Base-by-base conservation (phyloP, 179 eudicot species). In the Vitellaria paradoxa region DNA sequence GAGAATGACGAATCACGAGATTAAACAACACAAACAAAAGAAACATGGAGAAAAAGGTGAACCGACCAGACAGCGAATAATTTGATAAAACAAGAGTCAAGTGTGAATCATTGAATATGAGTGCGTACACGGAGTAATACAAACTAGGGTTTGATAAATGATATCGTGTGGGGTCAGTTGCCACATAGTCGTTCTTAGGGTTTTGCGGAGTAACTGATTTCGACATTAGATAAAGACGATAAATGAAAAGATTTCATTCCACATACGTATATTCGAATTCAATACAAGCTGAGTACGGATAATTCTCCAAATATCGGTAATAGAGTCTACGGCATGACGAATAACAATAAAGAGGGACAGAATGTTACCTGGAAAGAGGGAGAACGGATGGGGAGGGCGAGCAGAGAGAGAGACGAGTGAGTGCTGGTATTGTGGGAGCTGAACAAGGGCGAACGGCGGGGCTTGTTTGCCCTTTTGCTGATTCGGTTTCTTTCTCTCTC, bases 381-480 rank as follows among this genome's bases (percentile, higher is more conserved):
- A 49, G 73, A 15, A 53, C 15, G 21, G n/a, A 15, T 0, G 26
- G 13, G 13, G 46, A 30, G 40, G 57, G 30, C 30, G 61, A 71
- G 74, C 45, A 4, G 37, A 40, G 37, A 40, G 37, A 40, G 26
- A 37, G 9, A 49, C 11, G 26, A 72, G 49, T 55, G 42, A 42
- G 45, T 42, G 45, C 3, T 42, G 45, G 45, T 42, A 42, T 42
- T 42, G 30, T 18, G 52, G 23, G 49, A 24, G 47, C 60, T 37
- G 74, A 7, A 45, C 45, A 8, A 37, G 4, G 75, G 24, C 20
- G 75, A 55, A 30, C 63, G 21, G 75, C 75, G 55, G 75, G 75
- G 75, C 47, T 72, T 23, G 63, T 72, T 72, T 30, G 7, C 75
- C 72, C 72, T 20, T 68, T 3, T 10, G 21, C 55, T 8, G 64